Base-by-base conservation (phyloP, 805 yeast species). In the Huiozyma naganishii region DNA sequence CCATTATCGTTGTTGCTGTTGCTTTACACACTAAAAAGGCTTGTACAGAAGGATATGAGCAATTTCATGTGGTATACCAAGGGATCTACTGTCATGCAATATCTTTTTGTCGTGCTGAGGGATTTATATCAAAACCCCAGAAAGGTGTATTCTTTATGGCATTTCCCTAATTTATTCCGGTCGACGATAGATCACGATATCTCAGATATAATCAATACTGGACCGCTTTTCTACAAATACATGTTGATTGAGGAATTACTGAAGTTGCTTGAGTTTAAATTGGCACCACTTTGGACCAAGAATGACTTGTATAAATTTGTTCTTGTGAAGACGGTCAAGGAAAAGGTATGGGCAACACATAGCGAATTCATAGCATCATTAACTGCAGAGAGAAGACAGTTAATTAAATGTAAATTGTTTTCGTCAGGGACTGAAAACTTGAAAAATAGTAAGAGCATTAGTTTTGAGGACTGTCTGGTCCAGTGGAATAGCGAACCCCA, bases 51-150 rank as follows among this genome's bases (percentile, higher is more conserved):
- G 7, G 39, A 48, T 32, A 47, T 51, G 7, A 42, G 41, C 11
- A 48, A 50, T 32, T 53, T 46, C 38, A 39, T 46, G 10, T 58
- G 63, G 63, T 57, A 57, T 38, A 52, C 59, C 9, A 45, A 46
- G 32, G 63, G 63, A 12, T 58, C 63, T 5, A 58, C 62, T 4
- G 58, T 57, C 2, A 58, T 57, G 63, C 62, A 58, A 43, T 58
- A 58, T 43, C 44, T 58, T 6, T 58, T 55, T 40, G 48, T 58
- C 6, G 46, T 58, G 7, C 45, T 58, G 13, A 52, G 55, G 35
- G 59, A 55, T 42, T 34, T 58, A 4, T 50, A 46, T 37, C 57
- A 55, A 34, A 43, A 41, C 36, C 58, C 59, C 30, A 12, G 37
- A 6, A 48, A 44, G 39, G 36, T 44, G n/a, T 52, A 52, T 39